Evolutionary conservation across 2,329 filamentous ascomycete species (phyloP).

Genomic region (Bipolaris oryzae): DNA sequence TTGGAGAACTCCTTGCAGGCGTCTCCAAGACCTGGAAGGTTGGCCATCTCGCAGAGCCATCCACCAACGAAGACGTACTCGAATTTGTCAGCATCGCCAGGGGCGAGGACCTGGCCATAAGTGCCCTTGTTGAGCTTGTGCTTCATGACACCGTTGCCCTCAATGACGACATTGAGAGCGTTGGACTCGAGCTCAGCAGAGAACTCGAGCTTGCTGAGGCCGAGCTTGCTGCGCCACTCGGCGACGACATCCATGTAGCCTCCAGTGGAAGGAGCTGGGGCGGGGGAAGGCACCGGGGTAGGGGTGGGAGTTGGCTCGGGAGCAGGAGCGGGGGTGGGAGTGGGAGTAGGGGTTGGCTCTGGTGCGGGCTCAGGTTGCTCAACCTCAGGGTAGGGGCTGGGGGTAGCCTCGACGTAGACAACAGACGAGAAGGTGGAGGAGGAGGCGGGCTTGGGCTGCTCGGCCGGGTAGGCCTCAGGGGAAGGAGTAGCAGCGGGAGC

Average conservation of each 20-base stretch:
- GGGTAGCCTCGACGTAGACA: slow-evolving; percentile 1
- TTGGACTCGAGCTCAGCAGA: slow-evolving; percentile 35
- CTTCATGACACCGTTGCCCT: slow-evolving; percentile 38
- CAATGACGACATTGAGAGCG: slow-evolving; percentile 29
- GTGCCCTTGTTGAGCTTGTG: slow-evolving; percentile 43
- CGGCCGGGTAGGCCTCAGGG: slow-evolving; percentile 7
- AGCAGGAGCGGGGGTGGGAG: slow-evolving; percentile 12
- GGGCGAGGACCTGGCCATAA: slow-evolving; percentile 39
- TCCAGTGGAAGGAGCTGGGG: slow-evolving; percentile 16
- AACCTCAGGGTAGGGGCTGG: slow-evolving; percentile 2
- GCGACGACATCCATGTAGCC: slow-evolving; percentile 39
- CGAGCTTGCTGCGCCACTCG: slow-evolving; percentile 38
- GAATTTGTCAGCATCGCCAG: slow-evolving; percentile 29
- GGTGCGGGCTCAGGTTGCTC: too few relatives aligned
- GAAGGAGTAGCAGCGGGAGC: not conserved
- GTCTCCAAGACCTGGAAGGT: slow-evolving; percentile 31
- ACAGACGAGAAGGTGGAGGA: slow-evolving; percentile 2
- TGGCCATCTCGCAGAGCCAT: slow-evolving; percentile 45
- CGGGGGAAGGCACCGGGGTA: not conserved
- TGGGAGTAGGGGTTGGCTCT: slow-evolving; percentile 8
- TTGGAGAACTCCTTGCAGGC: slow-evolving; percentile 30
- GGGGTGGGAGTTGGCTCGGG: slow-evolving; percentile 5
- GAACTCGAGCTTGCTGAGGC: slow-evolving; percentile 24
- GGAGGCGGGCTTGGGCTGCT: slow-evolving; percentile 6
- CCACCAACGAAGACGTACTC: slow-evolving; percentile 41